Evolutionary conservation across 1,284 basidiomycete species (phyloP).

Genomic region (Inonotus hispidus): DNA sequence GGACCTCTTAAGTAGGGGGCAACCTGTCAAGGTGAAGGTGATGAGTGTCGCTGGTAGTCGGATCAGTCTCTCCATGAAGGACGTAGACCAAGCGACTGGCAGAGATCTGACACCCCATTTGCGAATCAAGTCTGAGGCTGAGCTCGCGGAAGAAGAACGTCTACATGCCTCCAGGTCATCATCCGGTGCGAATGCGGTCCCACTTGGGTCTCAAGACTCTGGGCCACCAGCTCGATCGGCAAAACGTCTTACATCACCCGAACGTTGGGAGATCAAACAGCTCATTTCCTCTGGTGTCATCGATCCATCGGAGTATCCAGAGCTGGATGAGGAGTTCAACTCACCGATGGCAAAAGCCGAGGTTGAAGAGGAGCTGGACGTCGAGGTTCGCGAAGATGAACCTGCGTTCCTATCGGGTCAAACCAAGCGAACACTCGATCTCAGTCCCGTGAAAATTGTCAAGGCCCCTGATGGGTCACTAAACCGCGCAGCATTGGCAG

Average conservation of each 20-base stretch:
- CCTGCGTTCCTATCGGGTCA: slow-evolving; percentile 96
- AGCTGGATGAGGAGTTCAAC: slow-evolving; percentile 87
- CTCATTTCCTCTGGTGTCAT: slow-evolving; percentile 94
- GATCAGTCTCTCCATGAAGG: slow-evolving; percentile 91
- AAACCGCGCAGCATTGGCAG: slow-evolving; percentile 92
- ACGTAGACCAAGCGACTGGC: slow-evolving; percentile 90
- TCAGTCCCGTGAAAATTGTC: slow-evolving; percentile 96
- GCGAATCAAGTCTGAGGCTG: slow-evolving; percentile 88
- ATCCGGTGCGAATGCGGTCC: slow-evolving; percentile 68
- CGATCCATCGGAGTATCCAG: slow-evolving; percentile 92
- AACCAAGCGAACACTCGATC: slow-evolving; percentile 89
- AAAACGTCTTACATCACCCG: slow-evolving; percentile 91
- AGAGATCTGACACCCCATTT: slow-evolving; percentile 91
- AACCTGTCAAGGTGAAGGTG: slow-evolving; percentile 91
- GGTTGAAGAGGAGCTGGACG: slow-evolving; percentile 93
- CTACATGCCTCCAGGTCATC: slow-evolving; percentile 52
- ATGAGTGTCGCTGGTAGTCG: slow-evolving; percentile 86
- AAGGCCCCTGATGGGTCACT: slow-evolving; percentile 93
- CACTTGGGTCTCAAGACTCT: slow-evolving; percentile 45
- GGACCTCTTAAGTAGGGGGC: slow-evolving; percentile 81
- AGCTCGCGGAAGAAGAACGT: slow-evolving; percentile 75
- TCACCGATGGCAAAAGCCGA: slow-evolving; percentile 77
- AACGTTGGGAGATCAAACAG: slow-evolving; percentile 99
- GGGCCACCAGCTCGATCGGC: slow-evolving; percentile 60
- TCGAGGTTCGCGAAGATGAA: slow-evolving; percentile 96